phyloP scores from a whole-genome alignment of 1,284 basidiomycete genomes.

The Trichosporon inkin region DNA sequence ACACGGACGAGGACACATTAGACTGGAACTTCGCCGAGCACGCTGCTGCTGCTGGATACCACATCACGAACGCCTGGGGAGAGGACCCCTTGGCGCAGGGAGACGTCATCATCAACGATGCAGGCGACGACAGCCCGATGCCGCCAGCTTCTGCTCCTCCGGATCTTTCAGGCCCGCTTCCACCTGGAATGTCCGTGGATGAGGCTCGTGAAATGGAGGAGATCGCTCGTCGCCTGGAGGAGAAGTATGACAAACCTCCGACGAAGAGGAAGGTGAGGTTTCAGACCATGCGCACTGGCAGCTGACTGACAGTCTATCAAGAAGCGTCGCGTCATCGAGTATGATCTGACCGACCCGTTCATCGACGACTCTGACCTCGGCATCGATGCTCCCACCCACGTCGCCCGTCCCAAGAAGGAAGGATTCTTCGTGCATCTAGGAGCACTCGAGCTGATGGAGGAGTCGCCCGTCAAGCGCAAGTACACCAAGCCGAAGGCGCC shows the following conservation, averaged over 20 bases:
- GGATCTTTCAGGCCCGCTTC: background rate
- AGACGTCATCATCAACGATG: constrained; percentile 7
- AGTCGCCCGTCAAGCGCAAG: constrained; percentile 22
- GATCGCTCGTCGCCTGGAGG: constrained; percentile 36
- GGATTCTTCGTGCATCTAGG: constrained; percentile 90
- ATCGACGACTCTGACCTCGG: constrained; percentile 95
- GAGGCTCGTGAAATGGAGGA: constrained; percentile 28
- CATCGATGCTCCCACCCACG: constrained; percentile 82
- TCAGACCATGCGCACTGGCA: background rate
- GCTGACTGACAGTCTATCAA: constrained; percentile 11
- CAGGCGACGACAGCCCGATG: background rate
- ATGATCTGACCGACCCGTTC: constrained; percentile 88
- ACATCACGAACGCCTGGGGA: constrained; percentile 16
- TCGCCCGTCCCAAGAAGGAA: constrained; percentile 87
- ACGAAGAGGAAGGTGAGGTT: constrained; percentile 24
- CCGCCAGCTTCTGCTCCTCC: background rate
- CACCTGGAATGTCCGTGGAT: constrained; percentile 15
- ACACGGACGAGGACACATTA: constrained; percentile 23
- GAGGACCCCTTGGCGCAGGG: constrained; percentile 15
- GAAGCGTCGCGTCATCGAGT: constrained; percentile 63
- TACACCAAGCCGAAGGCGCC: constrained; percentile 17
- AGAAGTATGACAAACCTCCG: constrained; percentile 31
- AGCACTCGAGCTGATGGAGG: constrained; percentile 65
- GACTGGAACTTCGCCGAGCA: constrained; percentile 42
- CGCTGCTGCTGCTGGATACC: constrained; percentile 29